Conservation (phyloP, 176 grass and related monocot genomes). For the Canna indica region DNA sequence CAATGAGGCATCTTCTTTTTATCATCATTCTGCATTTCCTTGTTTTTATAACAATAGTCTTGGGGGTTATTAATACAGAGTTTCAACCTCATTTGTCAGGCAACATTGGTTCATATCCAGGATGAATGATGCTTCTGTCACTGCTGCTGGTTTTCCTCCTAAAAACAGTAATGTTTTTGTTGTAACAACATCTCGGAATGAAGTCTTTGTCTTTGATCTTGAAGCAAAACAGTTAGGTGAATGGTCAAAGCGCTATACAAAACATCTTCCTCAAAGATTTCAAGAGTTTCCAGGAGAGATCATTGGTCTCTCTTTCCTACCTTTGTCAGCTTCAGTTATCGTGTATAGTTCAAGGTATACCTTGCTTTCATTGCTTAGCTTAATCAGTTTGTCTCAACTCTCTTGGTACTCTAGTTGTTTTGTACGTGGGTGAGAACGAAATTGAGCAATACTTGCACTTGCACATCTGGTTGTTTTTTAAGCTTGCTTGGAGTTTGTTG, state of each 20-base stretch:
- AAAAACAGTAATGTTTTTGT: conserved; percentile 67
- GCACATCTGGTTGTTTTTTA: no score
- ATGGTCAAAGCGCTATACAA: conserved; percentile 70
- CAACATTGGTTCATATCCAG: conserved; percentile 91
- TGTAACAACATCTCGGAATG: conserved; percentile 77
- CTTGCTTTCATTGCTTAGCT: not conserved
- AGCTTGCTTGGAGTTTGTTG: no score
- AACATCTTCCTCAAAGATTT: conserved; percentile 69
- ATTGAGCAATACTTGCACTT: no score
- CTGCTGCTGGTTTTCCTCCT: conserved; percentile 83
- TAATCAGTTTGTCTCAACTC: not conserved
- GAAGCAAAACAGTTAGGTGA: conserved; percentile 85
- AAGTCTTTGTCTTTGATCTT: conserved; percentile 92
- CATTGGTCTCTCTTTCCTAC: conserved; percentile 71
- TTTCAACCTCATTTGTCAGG: conserved; percentile 31
- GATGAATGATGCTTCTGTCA: conserved; percentile 80
- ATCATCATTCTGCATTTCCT: not conserved
- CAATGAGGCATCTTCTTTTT: not conserved
- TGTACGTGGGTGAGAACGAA: no score
- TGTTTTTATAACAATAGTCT: not conserved
- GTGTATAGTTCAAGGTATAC: conserved; percentile 81
- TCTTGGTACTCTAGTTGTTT: no score
- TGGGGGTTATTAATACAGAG: not conserved
- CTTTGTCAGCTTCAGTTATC: conserved; percentile 54
- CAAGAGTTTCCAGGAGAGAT: conserved; percentile 96